Conservation (phyloP, 371 early-diverging fungal genomes). For the Mortierella sp. region DNA sequence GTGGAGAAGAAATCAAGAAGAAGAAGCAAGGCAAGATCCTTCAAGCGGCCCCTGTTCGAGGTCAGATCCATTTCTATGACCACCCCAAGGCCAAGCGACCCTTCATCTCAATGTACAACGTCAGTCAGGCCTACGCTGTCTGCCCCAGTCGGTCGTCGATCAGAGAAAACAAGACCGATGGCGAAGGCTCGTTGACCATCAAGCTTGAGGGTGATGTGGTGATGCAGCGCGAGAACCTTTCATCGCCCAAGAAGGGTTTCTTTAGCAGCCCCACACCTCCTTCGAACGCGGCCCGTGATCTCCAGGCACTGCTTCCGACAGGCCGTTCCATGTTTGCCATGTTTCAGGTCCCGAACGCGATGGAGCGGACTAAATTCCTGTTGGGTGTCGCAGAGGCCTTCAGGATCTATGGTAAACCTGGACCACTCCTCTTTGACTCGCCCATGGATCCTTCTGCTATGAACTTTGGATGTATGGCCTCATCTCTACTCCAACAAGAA, state of each 20-base stretch:
- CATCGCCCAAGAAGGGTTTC: slow-evolving; percentile 28
- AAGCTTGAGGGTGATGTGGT: slow-evolving; percentile 54
- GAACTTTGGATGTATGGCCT: slow-evolving; percentile 54
- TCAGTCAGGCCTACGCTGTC: slow-evolving; percentile 76
- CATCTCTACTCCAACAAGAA: slow-evolving; percentile 50
- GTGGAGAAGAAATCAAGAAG: slow-evolving; percentile 56
- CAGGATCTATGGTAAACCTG: slow-evolving; percentile 50
- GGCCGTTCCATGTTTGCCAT: slow-evolving; percentile 47
- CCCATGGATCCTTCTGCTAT: slow-evolving; percentile 48
- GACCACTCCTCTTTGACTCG: slow-evolving; percentile 39
- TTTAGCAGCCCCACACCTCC: slow-evolving; percentile 40
- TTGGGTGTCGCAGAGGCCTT: slow-evolving; percentile 48
- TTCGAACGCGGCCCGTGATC: slow-evolving; percentile 21
- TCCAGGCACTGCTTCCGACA: slow-evolving; percentile 34
- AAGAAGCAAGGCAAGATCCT: slow-evolving; percentile 66
- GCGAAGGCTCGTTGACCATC: slow-evolving; percentile 52
- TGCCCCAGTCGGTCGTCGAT: slow-evolving; percentile 64
- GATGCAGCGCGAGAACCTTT: slow-evolving; percentile 44
- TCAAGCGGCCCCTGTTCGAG: slow-evolving; percentile 55
- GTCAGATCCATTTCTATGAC: slow-evolving; percentile 63
- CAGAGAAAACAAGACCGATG: slow-evolving; percentile 43
- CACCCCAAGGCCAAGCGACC: slow-evolving; percentile 66
- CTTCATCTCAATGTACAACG: slow-evolving; percentile 57
- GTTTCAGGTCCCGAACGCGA: slow-evolving; percentile 44
- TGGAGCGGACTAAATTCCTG: slow-evolving; percentile 44